Evolutionary conservation across 1,284 basidiomycete species (phyloP).

Genomic region (Trichosporon faecale): DNA sequence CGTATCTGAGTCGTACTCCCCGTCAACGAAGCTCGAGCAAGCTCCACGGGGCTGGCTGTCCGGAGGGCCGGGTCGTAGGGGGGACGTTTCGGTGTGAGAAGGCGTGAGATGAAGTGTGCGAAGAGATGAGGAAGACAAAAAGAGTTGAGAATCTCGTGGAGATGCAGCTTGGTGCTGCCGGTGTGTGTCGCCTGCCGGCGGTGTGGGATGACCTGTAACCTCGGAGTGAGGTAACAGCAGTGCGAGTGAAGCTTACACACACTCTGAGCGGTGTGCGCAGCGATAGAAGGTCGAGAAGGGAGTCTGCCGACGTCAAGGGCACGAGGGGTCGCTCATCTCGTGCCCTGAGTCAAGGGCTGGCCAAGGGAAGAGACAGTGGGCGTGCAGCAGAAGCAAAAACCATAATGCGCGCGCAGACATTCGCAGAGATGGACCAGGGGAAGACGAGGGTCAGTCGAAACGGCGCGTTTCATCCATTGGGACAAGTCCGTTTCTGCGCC

Average conservation of each 20-base stretch:
- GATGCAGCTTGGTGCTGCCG: not conserved
- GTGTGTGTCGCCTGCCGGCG: not conserved
- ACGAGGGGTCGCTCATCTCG: not conserved
- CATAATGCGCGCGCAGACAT: not conserved
- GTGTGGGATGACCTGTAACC: not conserved
- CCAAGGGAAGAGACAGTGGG: too few relatives aligned
- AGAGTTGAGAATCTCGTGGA: not conserved
- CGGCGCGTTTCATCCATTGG: not conserved
- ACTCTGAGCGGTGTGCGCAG: not conserved
- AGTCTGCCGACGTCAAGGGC: not conserved
- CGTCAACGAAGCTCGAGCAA: not conserved
- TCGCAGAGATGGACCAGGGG: not conserved
- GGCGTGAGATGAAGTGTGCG: not conserved
- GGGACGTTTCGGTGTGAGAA: not conserved
- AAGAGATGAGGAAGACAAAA: not conserved
- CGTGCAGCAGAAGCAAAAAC: not conserved
- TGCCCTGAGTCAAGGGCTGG: not conserved
- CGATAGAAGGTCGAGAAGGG: not conserved
- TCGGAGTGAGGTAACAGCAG: not conserved
- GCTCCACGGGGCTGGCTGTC: not conserved
- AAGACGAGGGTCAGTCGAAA: not conserved
- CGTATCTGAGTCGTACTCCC: constrained; percentile 1
- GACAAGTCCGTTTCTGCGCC: not conserved
- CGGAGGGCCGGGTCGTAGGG: not conserved
- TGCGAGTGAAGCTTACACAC: too few relatives aligned